Base-by-base conservation (phyloP, 305 asterid species). In the Petunia hybrid region DNA sequence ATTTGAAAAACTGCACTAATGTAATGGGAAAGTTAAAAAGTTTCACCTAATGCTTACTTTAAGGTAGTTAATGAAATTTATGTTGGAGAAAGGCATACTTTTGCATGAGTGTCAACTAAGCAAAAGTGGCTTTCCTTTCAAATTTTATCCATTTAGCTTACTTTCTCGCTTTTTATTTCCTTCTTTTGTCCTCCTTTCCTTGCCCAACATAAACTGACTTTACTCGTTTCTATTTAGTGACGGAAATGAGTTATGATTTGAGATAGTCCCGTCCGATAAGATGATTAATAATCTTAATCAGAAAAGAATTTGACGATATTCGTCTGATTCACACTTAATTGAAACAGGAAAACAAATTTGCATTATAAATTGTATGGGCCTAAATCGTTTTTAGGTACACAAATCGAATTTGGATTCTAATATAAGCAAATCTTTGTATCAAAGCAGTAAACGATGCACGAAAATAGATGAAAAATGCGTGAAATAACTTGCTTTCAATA, bases 1-100 rank as follows among this genome's bases (percentile, higher is more conserved):
- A 66, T 79, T 76, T 85, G 77, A 35, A 75, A 75, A 78, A 53
- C 5, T 45, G 60, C 73, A 63, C 82, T 59, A 82, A 64, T 78
- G 83, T 70, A 84, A 59, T 76, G 71, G 42, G 70, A 79, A 79
- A 62, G 14, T 53, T 65, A 56, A 61, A 56, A 61, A 39, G 57
- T 35, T 13, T 71, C 64, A 85, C 86, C 88, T 74, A 85, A 57
- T 82, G 61, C 67, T 57, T 78, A 73, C 42, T 86, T 53, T 78
- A 83, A 81, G 63, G 36, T 9, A 59, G 75, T 16, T 48, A 42
- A 45, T 80, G 59, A 82, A 53, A 42, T 31, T 67, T 70, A 9
- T 55, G 57, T 22, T 7, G 39, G 38, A 55, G 77, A 63, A 84
- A 78, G 40, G 7, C 40, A 41, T 60, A 56, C 31, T 6, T 38